These are phyloP conservation scores for Rhinocladiella mackenziei DNA, from an alignment of 2,329 filamentous ascomycete species.

Conservation along the genomic window DNA sequence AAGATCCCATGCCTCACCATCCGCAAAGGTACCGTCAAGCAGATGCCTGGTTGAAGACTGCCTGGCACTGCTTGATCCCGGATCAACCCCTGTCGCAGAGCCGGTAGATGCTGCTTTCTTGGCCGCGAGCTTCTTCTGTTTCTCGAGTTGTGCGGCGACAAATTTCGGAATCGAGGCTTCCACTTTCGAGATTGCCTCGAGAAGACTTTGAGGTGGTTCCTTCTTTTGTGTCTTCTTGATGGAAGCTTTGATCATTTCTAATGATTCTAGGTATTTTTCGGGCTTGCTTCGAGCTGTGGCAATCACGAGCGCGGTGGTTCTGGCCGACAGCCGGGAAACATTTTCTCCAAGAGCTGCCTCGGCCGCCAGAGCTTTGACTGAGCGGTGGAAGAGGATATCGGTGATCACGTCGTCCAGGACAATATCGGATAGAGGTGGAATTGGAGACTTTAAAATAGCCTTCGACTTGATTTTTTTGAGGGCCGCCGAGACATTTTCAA, in stretches of 20 bases:
- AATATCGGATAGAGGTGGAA: slow-evolving; percentile 23
- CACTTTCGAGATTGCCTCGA: slow-evolving; percentile 18
- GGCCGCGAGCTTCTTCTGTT: slow-evolving; percentile 7
- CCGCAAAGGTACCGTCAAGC: slow-evolving; percentile 3
- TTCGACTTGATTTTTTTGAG: slow-evolving; percentile 23
- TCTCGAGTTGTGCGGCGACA: slow-evolving; percentile 15
- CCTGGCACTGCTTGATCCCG: background rate
- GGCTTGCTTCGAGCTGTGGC: slow-evolving; percentile 18
- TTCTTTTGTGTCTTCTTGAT: slow-evolving; percentile 5
- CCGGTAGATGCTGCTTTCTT: background rate
- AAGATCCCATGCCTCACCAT: slow-evolving; percentile 4
- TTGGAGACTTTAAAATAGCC: slow-evolving; percentile 21
- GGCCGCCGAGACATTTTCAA: slow-evolving; percentile 10
- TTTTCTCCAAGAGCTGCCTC: slow-evolving; percentile 10
- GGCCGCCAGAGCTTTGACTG: slow-evolving; percentile 8
- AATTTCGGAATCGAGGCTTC: slow-evolving; percentile 22
- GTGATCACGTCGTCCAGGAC: slow-evolving; percentile 20
- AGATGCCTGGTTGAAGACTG: slow-evolving; percentile 2
- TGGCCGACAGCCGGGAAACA: slow-evolving; percentile 16
- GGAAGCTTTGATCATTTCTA: slow-evolving; percentile 12
- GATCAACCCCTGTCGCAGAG: background rate
- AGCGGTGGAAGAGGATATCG: slow-evolving; percentile 14
- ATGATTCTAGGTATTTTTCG: slow-evolving; percentile 15
- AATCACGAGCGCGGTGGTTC: slow-evolving; percentile 21
- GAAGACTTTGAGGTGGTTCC: slow-evolving; percentile 6